Evolutionary conservation across 148 eudicot genomes (phyloP).

Genomic region (Cornus suecica): DNA sequence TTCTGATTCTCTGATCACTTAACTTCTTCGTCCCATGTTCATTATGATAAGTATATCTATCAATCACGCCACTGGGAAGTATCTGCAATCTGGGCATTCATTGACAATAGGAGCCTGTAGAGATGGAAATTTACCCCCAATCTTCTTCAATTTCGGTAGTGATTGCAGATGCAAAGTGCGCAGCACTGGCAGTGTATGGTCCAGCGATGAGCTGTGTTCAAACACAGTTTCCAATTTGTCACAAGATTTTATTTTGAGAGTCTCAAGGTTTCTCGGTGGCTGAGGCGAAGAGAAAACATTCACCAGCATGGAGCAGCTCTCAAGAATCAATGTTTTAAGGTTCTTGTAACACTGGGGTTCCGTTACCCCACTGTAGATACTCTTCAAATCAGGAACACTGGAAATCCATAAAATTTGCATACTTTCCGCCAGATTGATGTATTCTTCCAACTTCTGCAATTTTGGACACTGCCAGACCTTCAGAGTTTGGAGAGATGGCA

Average conservation of each 20-base stretch:
- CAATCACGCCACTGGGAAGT: not conserved
- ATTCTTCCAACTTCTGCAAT: slow-evolving; percentile 7
- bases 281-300: slow-evolving; percentile 10
- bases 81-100: slow-evolving; percentile 2
- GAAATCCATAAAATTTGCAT: not conserved
- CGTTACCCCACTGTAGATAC: not conserved
- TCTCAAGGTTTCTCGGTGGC: slow-evolving; percentile 1
- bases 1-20: not conserved
- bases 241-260: slow-evolving; percentile 20
- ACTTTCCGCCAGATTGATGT: slow-evolving; percentile 5
- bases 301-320: slow-evolving; percentile 16
- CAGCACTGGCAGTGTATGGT: not conserved
- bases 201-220: not conserved
- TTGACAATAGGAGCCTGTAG: not conserved
- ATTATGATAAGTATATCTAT: not conserved
- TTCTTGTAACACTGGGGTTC: not conserved
- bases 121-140: slow-evolving; percentile 1
- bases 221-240: slow-evolving; percentile 16
- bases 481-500: slow-evolving; percentile 12
- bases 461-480: slow-evolving; percentile 18
- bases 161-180: slow-evolving; percentile 10
- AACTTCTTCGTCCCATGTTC: not conserved
- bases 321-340: slow-evolving; percentile 9
- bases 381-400: slow-evolving; percentile 2
- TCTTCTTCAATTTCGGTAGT: slow-evolving; percentile 8